Evolutionary conservation across 805 yeast genomes (phyloP), one percentile per base, ranked within the genome.

Genomic region (Saturnispora quitensis): DNA sequence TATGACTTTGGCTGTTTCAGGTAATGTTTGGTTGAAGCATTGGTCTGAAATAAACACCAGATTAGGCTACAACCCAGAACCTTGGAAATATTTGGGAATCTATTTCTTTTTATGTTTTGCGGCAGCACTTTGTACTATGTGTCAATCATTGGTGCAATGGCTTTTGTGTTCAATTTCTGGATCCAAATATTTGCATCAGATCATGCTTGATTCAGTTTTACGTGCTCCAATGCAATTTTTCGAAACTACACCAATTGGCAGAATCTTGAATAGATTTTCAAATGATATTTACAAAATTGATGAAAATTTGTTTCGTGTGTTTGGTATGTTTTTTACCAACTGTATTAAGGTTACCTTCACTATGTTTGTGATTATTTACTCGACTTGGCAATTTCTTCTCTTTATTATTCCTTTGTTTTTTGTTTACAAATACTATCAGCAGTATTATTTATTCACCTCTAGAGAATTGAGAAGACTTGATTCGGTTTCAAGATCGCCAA

Each of bases 161-260:
- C 77, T 89, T 31, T 81, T 73, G 68, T 88, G 96, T 66, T 80
- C 95, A 2, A 85, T 91, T 60, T 79, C 79, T 51, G 95, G 93
- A 8, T 91, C 98, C 9, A 80, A 72, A 53, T 76, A 73, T 51
- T 72, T 89, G 54, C 98, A 90, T 66, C 76, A 82, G 55, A 68
- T 70, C 17, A 89, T 90, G 97, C 81, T 90, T 4, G 68, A 68
- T 40, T 58, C 68, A 50, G 93, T 90, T 13, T 68, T 91, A 54
- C 76, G 90, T 57, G 93, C 97, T 0, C 97, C 97, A 55, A 91
- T 90, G 97, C 77, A 88, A 33, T 90, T 91, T 66, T 90, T 90
- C 63, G 98, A 90, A 68, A 89, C 96, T 1, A 90, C 98, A 0
- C 98, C 97, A 51, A 82, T 89, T 57, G 98, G 98, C 36, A 78